A percentile compares a stretch with the other conserved stretches of the same genome.
Evolutionary conservation across 169 alveolate species (phyloP).

Genomic region (Plasmodium berghei): DNA sequence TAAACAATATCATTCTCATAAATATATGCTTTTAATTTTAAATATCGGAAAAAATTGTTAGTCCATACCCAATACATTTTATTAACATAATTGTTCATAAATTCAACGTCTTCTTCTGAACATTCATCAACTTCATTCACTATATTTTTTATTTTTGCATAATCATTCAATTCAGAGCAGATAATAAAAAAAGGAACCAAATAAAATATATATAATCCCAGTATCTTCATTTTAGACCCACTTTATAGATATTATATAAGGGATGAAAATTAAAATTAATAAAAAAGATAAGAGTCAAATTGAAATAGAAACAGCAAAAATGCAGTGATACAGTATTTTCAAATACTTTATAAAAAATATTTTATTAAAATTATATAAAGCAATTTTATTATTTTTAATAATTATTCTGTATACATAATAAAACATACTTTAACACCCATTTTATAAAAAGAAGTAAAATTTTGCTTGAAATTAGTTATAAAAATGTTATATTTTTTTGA

Average conservation of each 20-base stretch:
- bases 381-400: no score
- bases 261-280: no score
- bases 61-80: conserved; percentile 74
- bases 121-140: conserved; percentile 63
- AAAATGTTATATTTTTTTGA: no score
- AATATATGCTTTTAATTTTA: conserved; percentile 43
- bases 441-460: no score
- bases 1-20: conserved; percentile 63
- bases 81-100: conserved; percentile 17
- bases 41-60: conserved; percentile 32
- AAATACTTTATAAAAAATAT: no score
- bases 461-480: no score
- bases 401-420: no score
- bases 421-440: no score
- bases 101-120: conserved; percentile 45
- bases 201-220: conserved; percentile 10
- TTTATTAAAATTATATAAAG: no score
- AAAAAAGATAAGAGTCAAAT: no score
- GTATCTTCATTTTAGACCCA: conserved; percentile 14
- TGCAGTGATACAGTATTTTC: no score
- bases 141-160: conserved; percentile 26
- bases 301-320: no score
- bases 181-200: background rate
- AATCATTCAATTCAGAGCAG: conserved; percentile 6
- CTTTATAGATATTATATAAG: background rate